Evolutionary conservation across 352 stramenopile genomes (phyloP).

Genomic region (Globisporangium barbulae): DNA sequence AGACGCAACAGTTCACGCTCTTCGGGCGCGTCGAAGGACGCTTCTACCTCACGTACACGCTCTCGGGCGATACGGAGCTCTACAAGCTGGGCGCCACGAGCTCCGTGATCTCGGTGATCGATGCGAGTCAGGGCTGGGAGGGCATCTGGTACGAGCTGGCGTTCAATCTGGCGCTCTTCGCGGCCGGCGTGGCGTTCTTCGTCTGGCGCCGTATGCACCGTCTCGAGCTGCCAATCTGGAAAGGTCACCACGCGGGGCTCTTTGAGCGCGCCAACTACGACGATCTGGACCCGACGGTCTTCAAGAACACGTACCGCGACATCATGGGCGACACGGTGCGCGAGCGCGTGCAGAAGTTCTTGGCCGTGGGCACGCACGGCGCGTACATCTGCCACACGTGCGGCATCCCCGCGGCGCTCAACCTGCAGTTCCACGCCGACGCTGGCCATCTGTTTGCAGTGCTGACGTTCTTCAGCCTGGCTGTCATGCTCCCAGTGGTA

Average conservation of each 20-base stretch:
- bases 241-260: conserved; percentile 47
- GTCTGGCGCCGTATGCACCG: conserved; percentile 50
- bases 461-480: conserved; percentile 65
- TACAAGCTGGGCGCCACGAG: conserved; percentile 48
- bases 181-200: conserved; percentile 52
- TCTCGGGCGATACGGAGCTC: conserved; percentile 29
- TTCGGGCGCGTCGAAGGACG: conserved; percentile 32
- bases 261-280: conserved; percentile 81
- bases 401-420: conserved; percentile 64
- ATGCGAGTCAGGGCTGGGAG: conserved; percentile 50
- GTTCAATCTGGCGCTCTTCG: conserved; percentile 63
- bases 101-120: conserved; percentile 53
- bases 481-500: conserved; percentile 72
- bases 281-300: conserved; percentile 33
- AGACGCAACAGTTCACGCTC: conserved; percentile 42
- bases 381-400: conserved; percentile 61
- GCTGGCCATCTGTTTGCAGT: conserved; percentile 58
- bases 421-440: conserved; percentile 63
- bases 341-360: conserved; percentile 50
- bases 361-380: conserved; percentile 36
- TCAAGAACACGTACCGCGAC: conserved; percentile 46
- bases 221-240: conserved; percentile 60
- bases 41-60: conserved; percentile 58
- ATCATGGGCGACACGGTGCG: conserved; percentile 34
- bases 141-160: conserved; percentile 65